Evolutionary conservation across 2,329 filamentous ascomycete species (phyloP), one percentile per base, ranked within the genome.

Genomic region (Corynespora cassiicola): DNA sequence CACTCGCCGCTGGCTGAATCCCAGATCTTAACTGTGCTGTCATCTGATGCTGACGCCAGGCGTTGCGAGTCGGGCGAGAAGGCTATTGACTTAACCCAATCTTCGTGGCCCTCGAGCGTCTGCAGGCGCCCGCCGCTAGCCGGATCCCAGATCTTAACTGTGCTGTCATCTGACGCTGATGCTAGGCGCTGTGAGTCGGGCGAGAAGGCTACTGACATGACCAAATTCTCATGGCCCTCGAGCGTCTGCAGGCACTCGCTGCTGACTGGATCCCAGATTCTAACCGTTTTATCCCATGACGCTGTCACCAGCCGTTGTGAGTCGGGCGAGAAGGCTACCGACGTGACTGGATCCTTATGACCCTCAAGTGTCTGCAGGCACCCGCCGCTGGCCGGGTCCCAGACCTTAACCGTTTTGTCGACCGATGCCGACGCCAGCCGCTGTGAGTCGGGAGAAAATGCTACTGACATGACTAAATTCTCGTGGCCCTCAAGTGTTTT

Each of bases 171-270:
- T 21, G 50, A 55, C 14, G 17, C 52, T n/a, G 54, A 55, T 14
- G 45, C 51, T 12, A 57, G 34, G 24, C 28, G 35, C 4, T 28
- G 35, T 12, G 31, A 40, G 37, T 58, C 40, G 26, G 21, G 35
- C 9, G 52, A 55, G 45, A 59, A 54, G 12, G 46, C 45, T 16
- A 59, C 44, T 6, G 32, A 49, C 5, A 2, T 24, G 26, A 58
- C 38, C 5, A 3, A 16, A 26, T 21, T 14, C 21, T 21, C 39
- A 27, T 54, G 45, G 19, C 41, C 47, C 33, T 53, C 39, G 24
- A 58, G 50, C 21, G 20, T 35, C 20, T 35, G 31, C 31, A 35
- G 31, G 16, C 31, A 35, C 3, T 18, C 19, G 18, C 31, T 20
- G 18, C 30, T 21, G 17, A 5, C 5, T 12, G 18, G 3, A 12